Conservation (phyloP, 208 protist species). For the Balamuthia mandrillaris region DNA sequence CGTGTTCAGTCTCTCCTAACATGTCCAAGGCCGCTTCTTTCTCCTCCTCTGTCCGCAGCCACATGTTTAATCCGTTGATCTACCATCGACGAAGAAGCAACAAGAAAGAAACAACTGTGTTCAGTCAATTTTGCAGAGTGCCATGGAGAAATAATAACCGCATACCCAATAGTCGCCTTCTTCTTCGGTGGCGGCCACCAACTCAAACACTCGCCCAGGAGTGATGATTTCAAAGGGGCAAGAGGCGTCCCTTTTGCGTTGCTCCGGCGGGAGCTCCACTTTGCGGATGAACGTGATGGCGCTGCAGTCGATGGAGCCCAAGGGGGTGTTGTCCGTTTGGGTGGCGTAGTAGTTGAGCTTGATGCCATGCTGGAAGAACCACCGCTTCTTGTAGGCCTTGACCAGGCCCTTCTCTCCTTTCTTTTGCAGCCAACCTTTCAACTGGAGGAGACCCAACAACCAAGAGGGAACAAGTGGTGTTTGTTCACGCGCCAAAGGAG, state of each 20-base stretch:
- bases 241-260: not conserved
- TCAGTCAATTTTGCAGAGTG: too few relatives aligned
- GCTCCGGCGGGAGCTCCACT: not conserved
- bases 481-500: too few relatives aligned
- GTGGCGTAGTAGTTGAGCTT: not conserved
- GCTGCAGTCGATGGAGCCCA: not conserved
- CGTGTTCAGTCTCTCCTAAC: not conserved
- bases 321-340: not conserved
- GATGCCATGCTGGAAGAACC: not conserved
- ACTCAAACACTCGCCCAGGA: not conserved
- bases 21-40: not conserved
- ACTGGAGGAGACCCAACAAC: not conserved
- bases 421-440: not conserved
- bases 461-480: too few relatives aligned
- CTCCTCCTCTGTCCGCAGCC: not conserved
- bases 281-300: not conserved
- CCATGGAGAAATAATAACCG: not conserved
- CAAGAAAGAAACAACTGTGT: too few relatives aligned
- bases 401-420: constrained; percentile 3
- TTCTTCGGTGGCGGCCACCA: not conserved
- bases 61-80: not conserved
- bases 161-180: not conserved
- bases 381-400: constrained; percentile 7
- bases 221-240: not conserved
- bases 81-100: not conserved